These are phyloP conservation scores for Neoarthrinium moseri DNA, from an alignment of 2,329 filamentous ascomycete species.

Conservation along the genomic window DNA sequence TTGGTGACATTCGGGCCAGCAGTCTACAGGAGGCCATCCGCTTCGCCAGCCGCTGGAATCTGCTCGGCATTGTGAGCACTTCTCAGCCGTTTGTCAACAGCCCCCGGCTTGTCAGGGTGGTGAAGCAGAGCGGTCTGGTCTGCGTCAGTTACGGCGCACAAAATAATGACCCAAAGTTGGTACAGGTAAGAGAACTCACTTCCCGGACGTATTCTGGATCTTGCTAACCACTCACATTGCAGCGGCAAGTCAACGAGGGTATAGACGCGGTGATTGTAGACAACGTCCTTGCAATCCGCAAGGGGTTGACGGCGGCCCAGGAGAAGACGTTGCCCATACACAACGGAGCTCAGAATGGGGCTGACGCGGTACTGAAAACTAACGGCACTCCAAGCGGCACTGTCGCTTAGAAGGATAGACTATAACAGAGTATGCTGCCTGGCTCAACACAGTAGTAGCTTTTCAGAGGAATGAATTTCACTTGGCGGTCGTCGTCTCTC, in stretches of 20 bases:
- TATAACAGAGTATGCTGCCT: too few species aligned
- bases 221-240: constrained; percentile 12
- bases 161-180: constrained; percentile 85
- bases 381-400: too few species aligned
- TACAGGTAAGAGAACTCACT: constrained; percentile 65
- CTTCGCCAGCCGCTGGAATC: constrained; percentile 92
- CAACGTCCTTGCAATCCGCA: constrained; percentile 86
- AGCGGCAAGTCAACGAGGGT: constrained; percentile 89
- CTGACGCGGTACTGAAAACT: too few species aligned
- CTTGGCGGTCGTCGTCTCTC: too few species aligned
- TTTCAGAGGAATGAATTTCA: too few species aligned
- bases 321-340: constrained; percentile 12
- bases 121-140: constrained; percentile 90
- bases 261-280: constrained; percentile 99
- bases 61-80: constrained; percentile 87
- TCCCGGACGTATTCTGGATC: neutral
- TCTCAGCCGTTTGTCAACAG: constrained; percentile 86
- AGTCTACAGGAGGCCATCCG: constrained; percentile 94
- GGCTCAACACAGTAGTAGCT: too few species aligned
- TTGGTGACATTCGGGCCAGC: constrained; percentile 86
- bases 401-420: too few species aligned
- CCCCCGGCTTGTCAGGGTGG: constrained; percentile 83
- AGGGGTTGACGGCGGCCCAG: constrained; percentile 68
- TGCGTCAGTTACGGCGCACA: constrained; percentile 91
- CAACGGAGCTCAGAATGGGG: neutral